Base-by-base conservation (phyloP, 129 eudicot species). In the Pseudognaphalium luteoalbum region DNA sequence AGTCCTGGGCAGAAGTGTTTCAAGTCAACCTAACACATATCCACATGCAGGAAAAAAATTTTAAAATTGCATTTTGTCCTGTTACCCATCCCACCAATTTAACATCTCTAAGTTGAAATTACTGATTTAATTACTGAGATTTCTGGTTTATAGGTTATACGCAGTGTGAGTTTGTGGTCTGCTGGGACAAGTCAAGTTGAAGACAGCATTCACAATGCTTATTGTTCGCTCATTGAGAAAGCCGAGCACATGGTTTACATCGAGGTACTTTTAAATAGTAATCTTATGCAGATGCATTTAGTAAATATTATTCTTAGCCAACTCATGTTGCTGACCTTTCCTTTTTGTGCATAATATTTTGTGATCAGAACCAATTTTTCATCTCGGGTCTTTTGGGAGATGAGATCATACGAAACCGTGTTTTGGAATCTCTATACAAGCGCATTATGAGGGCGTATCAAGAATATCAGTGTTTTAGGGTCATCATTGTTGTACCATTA, bases 81-180 rank as follows among this genome's bases (percentile, higher is more conserved):
- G 62, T n/a, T 19, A 29, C 39, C 73, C 21, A 6, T 42, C 20
- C 54, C 1, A n/a, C 34, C 50, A 0, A 17, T 54, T 29, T 17
- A n/a, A 12, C 14, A 20, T 57, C 29, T 57, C 29, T 57, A 57
- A n/a, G 29, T 57, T n/a, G 62, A 9, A 19, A 47, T 16, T 57
- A 41, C 20, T 50, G 11, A 21, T 58, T 32, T 35, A 47, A 16
- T 16, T 78, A 16, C 39, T 50, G 54, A 15, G 32, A 63, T 32
- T 65, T 73, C 7, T 5, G 30, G 63, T 70, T 71, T 78, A 66
- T 87, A 94, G 97, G 81, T 94, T 59, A 79, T 94, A 71, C 86
- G 98, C 80, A 94, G 98, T 76, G 98, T 94, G 82, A 91, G 96
- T 71, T 90, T 88, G 25, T 94, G 98, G 98, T 94, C 98, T 44